phyloP scores from a whole-genome alignment of 2,329 filamentous ascomycete species.

The Plectosphaerella cucumerina region DNA sequence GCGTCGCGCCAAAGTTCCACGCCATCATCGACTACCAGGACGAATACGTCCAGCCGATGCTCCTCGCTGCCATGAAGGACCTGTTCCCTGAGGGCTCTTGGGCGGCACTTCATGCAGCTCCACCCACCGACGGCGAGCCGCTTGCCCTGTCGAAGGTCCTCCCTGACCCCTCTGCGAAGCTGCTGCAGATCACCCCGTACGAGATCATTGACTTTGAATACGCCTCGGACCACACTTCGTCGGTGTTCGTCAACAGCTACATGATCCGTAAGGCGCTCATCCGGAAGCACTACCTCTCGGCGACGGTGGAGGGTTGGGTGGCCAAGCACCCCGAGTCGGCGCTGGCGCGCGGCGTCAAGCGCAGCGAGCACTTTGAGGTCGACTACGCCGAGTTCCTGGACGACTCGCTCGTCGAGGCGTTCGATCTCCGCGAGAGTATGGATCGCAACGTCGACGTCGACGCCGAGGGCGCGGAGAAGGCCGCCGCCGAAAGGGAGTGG shows the following conservation, averaged over 20 bases:
- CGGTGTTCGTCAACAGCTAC: slow-evolving; percentile 79
- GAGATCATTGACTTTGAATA: slow-evolving; percentile 83
- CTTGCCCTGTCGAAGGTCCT: slow-evolving; percentile 29
- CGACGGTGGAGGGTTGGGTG: slow-evolving; percentile 79
- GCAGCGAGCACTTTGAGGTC: slow-evolving; percentile 82
- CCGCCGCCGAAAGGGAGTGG: slow-evolving; percentile 61
- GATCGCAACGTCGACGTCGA: slow-evolving; percentile 49
- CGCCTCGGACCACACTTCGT: slow-evolving; percentile 55
- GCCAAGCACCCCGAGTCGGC: slow-evolving; percentile 74
- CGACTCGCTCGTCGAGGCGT: slow-evolving; percentile 86
- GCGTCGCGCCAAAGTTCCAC: slow-evolving; percentile 43
- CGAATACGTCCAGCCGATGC: slow-evolving; percentile 81
- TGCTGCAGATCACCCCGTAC: slow-evolving; percentile 82
- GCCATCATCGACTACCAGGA: slow-evolving; percentile 83
- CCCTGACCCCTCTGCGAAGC: slow-evolving; percentile 28
- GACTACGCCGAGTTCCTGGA: slow-evolving; percentile 97
- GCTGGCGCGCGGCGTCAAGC: slow-evolving; percentile 67
- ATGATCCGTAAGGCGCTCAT: slow-evolving; percentile 95
- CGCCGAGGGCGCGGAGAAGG: slow-evolving; percentile 8
- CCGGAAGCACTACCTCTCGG: slow-evolving; percentile 87
- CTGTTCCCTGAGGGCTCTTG: slow-evolving; percentile 52
- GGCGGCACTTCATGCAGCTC: slow-evolving; percentile 49
- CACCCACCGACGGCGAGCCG: slow-evolving; percentile 23
- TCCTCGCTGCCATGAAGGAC: slow-evolving; percentile 66
- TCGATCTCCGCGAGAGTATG: slow-evolving; percentile 77